phyloP scores from a whole-genome alignment of 805 yeast species.

The Lipomyces mesembrius region DNA sequence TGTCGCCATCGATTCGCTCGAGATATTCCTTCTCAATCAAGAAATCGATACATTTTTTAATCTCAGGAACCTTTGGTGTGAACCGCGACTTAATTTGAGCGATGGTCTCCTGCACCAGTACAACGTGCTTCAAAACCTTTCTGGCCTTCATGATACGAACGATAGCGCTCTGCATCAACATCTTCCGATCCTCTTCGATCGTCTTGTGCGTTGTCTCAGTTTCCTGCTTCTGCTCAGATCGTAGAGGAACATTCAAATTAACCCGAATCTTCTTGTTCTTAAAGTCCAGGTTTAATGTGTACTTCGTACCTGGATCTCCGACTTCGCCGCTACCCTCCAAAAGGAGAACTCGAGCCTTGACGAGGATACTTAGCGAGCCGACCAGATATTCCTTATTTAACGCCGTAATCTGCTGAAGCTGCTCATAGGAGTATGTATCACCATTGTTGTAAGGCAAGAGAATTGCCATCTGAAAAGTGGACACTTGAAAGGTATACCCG shows the following conservation, averaged over 20 bases:
- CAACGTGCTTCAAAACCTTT: constrained; percentile 75
- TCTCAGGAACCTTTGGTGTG: constrained; percentile 81
- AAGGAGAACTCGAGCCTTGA: constrained; percentile 73
- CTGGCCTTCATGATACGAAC: constrained; percentile 97
- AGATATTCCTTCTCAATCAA: constrained; percentile 86
- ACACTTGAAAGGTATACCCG: constrained; percentile 64
- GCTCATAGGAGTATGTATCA: constrained; percentile 61
- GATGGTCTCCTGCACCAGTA: constrained; percentile 82
- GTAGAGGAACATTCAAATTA: constrained; percentile 66
- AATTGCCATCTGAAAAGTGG: constrained; percentile 85
- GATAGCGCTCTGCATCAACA: constrained; percentile 87
- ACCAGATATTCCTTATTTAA: constrained; percentile 67
- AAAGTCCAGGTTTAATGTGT: constrained; percentile 77
- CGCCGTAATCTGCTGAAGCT: constrained; percentile 70
- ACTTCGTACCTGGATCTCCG: constrained; percentile 63
- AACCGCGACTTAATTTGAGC: constrained; percentile 83
- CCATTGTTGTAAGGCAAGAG: constrained; percentile 78
- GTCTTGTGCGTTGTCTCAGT: constrained; percentile 76
- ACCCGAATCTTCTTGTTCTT: constrained; percentile 82
- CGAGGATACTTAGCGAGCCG: constrained; percentile 77
- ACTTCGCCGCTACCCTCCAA: constrained; percentile 57
- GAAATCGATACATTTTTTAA: constrained; percentile 82
- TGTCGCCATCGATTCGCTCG: constrained; percentile 71
- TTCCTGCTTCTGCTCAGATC: constrained; percentile 67
- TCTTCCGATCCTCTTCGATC: constrained; percentile 82